phyloP scores from a whole-genome alignment of 1,284 basidiomycete species.

The Irpex sp. region DNA sequence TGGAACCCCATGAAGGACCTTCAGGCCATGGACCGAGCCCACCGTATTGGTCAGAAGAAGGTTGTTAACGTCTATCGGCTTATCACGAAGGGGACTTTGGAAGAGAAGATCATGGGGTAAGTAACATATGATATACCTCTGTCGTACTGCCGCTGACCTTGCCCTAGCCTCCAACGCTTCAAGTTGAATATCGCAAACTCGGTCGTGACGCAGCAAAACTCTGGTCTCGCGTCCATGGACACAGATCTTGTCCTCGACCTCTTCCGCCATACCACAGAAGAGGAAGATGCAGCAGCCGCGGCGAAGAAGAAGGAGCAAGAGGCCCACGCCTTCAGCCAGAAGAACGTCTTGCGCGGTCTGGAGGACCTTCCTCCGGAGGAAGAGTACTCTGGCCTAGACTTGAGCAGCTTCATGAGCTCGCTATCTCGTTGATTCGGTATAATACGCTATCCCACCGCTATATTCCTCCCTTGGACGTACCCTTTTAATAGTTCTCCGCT shows the following conservation, averaged over 20 bases:
- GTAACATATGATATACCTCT: constrained; percentile 26
- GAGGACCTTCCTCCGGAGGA: constrained; percentile 89
- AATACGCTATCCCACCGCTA: neutral
- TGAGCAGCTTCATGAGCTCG: constrained; percentile 83
- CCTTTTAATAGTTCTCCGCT: neutral
- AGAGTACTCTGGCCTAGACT: constrained; percentile 84
- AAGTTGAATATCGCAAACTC: constrained; percentile 98
- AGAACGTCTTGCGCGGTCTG: constrained; percentile 80
- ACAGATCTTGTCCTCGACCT: constrained; percentile 96
- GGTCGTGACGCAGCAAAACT: constrained; percentile 96
- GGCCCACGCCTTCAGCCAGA: constrained; percentile 57
- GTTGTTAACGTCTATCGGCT: constrained; percentile 98
- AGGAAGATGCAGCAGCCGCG: constrained; percentile 62
- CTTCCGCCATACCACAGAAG: constrained; percentile 77
- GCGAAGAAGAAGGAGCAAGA: constrained; percentile 59
- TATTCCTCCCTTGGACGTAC: neutral
- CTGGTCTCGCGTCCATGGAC: constrained; percentile 92
- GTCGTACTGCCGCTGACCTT: constrained; percentile 16
- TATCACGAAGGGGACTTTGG: constrained; percentile 95
- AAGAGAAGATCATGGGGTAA: constrained; percentile 99
- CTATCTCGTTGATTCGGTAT: constrained; percentile 27
- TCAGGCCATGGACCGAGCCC: constrained; percentile 99
- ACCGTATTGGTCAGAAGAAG: constrained; percentile 97
- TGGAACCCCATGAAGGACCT: constrained; percentile 99
- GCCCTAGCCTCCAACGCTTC: constrained; percentile 86